Evolutionary conservation across 495 filamentous ascomycete species (phyloP).

Genomic region (Halenospora varia): DNA sequence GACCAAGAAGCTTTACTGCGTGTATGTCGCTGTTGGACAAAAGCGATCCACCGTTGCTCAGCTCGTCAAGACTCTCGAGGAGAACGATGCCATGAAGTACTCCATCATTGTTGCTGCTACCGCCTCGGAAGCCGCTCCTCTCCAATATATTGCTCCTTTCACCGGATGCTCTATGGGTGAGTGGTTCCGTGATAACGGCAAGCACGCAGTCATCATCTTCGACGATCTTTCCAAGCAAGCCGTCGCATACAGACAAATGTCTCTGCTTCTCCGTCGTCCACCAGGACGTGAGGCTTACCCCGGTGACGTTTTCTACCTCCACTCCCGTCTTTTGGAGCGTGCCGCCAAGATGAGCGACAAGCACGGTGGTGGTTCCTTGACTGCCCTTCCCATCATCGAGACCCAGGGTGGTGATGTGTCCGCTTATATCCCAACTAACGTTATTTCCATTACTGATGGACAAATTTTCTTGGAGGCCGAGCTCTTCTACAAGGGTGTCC

Average conservation of each 20-base stretch:
- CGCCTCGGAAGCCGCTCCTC: slow-evolving; percentile 91
- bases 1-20: slow-evolving; percentile 97
- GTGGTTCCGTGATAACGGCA: slow-evolving; percentile 87
- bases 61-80: slow-evolving; percentile 98
- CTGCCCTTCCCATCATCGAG: slow-evolving; percentile 97
- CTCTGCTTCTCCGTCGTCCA: slow-evolving; percentile 95
- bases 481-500: slow-evolving; percentile 99
- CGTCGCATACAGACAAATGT: slow-evolving; percentile 99
- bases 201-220: slow-evolving; percentile 89
- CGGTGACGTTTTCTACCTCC: slow-evolving; percentile 99
- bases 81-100: slow-evolving; percentile 99
- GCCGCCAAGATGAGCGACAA: slow-evolving; percentile 99
- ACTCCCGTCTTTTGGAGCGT: slow-evolving; percentile 99
- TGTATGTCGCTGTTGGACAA: slow-evolving; percentile 98
- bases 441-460: slow-evolving; percentile 99
- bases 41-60: slow-evolving; percentile 99
- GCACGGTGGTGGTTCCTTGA: slow-evolving; percentile 93
- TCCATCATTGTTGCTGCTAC: slow-evolving; percentile 91
- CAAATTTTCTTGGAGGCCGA: slow-evolving; percentile 99
- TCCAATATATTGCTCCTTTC: slow-evolving; percentile 96
- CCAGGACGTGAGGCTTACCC: slow-evolving; percentile 99
- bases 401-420: slow-evolving; percentile 99
- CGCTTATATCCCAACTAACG: slow-evolving; percentile 99
- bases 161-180: slow-evolving; percentile 79
- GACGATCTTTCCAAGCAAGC: slow-evolving; percentile 99